These are phyloP conservation scores for Aspergillus sparsus DNA, from an alignment of 495 filamentous ascomycete species.

Conservation along the genomic window DNA sequence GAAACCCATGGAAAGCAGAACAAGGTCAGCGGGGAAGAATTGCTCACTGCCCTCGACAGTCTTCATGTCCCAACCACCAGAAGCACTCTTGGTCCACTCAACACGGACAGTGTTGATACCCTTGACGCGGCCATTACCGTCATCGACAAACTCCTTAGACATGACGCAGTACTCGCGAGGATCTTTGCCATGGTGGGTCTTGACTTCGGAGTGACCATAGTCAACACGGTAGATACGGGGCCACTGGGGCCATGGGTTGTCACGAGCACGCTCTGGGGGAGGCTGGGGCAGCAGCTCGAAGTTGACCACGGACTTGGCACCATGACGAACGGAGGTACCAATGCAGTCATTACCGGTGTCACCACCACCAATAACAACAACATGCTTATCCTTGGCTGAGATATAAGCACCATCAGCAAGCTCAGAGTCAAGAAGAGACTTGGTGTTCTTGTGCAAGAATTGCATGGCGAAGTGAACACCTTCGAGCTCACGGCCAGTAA, in stretches of 20 bases:
- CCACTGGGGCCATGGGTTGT: slow-evolving; percentile 99
- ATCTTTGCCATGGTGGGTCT: slow-evolving; percentile 96
- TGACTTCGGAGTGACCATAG: slow-evolving; percentile 96
- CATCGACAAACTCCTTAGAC: slow-evolving; percentile 96
- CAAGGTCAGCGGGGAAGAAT: slow-evolving; percentile 96
- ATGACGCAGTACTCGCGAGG: slow-evolving; percentile 98
- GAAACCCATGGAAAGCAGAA: slow-evolving; percentile 98
- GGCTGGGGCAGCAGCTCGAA: slow-evolving; percentile 97
- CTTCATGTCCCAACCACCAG: slow-evolving; percentile 99
- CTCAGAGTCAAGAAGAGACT: slow-evolving; percentile 93
- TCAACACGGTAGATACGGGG: slow-evolving; percentile 98
- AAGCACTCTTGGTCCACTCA: slow-evolving; percentile 89
- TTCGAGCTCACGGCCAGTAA: slow-evolving; percentile 84
- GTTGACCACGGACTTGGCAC: slow-evolving; percentile 94
- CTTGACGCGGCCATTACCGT: slow-evolving; percentile 84
- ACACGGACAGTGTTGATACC: slow-evolving; percentile 98
- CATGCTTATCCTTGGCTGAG: slow-evolving; percentile 94
- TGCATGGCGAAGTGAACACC: slow-evolving; percentile 99
- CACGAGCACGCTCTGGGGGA: slow-evolving; percentile 86
- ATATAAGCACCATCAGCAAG: slow-evolving; percentile 88
- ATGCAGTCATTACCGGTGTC: slow-evolving; percentile 99
- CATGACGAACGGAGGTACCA: slow-evolving; percentile 96
- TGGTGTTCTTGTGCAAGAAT: slow-evolving; percentile 97
- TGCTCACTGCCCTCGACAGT: slow-evolving; percentile 91
- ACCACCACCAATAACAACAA: slow-evolving; percentile 97